A percentile compares a stretch with the other conserved stretches of the same genome.
These are phyloP conservation scores for Septoria linicola DNA, from an alignment of 2,329 filamentous ascomycete species.

Conservation along the genomic window DNA sequence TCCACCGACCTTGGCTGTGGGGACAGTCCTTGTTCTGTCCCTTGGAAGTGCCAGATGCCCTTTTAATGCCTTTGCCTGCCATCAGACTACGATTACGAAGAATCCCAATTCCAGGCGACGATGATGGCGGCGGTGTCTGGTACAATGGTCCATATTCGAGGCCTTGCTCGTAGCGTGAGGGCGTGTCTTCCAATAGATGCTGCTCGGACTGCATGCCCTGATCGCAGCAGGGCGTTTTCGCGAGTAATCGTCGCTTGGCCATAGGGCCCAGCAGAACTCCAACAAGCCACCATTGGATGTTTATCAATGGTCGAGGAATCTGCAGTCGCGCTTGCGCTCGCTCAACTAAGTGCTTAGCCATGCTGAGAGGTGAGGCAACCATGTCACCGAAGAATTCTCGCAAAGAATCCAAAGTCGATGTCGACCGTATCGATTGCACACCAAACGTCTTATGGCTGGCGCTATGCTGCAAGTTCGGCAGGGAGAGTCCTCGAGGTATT, in stretches of 20 bases:
- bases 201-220: background rate
- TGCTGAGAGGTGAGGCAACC: conserved; percentile 30
- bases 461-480: conserved; percentile 1
- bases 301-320: conserved; percentile 32
- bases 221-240: conserved; percentile 3
- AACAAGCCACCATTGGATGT: conserved; percentile 40
- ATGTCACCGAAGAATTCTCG: conserved; percentile 32
- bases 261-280: conserved; percentile 37
- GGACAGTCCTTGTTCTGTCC: conserved; percentile 18
- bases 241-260: conserved; percentile 37
- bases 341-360: conserved; percentile 35
- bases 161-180: conserved; percentile 5
- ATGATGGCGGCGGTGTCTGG: conserved; percentile 23
- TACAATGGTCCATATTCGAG: conserved; percentile 31
- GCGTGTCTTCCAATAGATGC: conserved; percentile 16
- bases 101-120: conserved; percentile 3
- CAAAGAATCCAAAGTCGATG: conserved; percentile 29
- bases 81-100: conserved; percentile 15
- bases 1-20: conserved; percentile 18
- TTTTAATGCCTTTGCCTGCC: conserved; percentile 32
- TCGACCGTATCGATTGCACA: conserved; percentile 10
- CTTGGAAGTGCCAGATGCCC: conserved; percentile 19
- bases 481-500: conserved; percentile 1
- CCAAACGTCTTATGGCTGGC: conserved; percentile 21
- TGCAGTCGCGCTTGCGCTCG: conserved; percentile 32